Percentiles rank a stretch among this genome's conserved stretches.
phyloP scores from a whole-genome alignment of 768 basidiomycete genomes.

The Hysterangium stoloniferum region DNA sequence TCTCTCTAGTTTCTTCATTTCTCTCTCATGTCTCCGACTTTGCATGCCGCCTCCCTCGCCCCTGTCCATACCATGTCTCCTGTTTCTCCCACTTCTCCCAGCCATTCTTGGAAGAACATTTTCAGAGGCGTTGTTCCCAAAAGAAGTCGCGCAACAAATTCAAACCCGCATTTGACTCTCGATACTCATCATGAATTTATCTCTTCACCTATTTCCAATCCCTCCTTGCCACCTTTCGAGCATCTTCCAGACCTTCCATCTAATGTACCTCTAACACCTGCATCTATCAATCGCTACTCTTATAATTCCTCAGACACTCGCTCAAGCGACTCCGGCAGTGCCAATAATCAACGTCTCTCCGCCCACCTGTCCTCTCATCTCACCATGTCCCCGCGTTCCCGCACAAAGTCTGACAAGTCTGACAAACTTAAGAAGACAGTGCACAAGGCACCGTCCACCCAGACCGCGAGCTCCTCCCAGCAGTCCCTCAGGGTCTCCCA shows the following conservation, averaged over 20 bases:
- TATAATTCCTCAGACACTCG: conserved; percentile 73
- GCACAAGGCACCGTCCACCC: conserved; percentile 29
- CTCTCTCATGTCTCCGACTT: neutral
- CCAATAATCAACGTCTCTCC: neutral
- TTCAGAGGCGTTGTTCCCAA: conserved; percentile 10
- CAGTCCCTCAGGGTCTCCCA: conserved; percentile 35
- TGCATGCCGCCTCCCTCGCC: neutral
- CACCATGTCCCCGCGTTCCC: conserved; percentile 13
- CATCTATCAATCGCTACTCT: conserved; percentile 59
- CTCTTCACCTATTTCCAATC: conserved; percentile 1
- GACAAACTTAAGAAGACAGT: conserved; percentile 24
- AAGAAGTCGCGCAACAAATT: conserved; percentile 1
- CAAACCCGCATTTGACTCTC: conserved; percentile 11
- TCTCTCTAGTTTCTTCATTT: too few species aligned
- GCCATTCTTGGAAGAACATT: conserved; percentile 12
- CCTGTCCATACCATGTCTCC: conserved; percentile 10
- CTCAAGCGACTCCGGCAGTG: conserved; percentile 55
- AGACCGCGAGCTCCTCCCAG: conserved; percentile 32
- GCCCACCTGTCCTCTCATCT: conserved; percentile 17
- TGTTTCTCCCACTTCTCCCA: conserved; percentile 3
- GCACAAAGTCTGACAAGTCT: conserved; percentile 19
- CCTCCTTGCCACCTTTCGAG: conserved; percentile 8
- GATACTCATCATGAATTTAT: conserved; percentile 10
- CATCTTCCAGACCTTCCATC: conserved; percentile 24
- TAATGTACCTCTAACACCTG: conserved; percentile 45